Evolutionary conservation across 2,329 filamentous ascomycete species (phyloP), one percentile per base, ranked within the genome.

Genomic region (Monosporascus cannonballus): DNA sequence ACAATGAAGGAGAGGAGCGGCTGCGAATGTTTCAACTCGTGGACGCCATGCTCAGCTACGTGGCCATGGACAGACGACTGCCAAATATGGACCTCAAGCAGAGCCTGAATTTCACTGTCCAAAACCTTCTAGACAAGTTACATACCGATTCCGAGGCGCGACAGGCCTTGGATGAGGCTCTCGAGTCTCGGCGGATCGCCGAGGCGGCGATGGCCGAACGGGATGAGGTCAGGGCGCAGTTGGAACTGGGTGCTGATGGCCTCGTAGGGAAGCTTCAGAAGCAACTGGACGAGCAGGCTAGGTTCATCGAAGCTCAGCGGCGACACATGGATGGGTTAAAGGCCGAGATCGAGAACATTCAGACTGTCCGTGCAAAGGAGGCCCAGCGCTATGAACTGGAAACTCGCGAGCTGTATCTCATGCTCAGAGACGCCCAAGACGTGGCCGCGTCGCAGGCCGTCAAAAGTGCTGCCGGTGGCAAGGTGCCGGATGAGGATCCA

Each of bases 71-170:
- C 71, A 84, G 94, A 66, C 83, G 94, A 58, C 73, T 97, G 59
- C 94, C 94, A 39, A 93, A 99, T 71, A 93, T 97, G 85, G 94
- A 99, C 69, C 81, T 99, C 54, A 96, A 96, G 75, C 93, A 97
- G 70, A 96, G 91, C 66, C 81, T 99, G 59, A 96, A 96, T 69
- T 97, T 97, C 65, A 96, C 93, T 0, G 94, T 99, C 9, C 94
- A 97, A 73, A 96, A 84, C 69, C 78, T 99, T 61, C 78, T 99
- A 57, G 94, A 97, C 74, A 96, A 95, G 73, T 78, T 99, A 50
- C 94, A 97, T 67, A 97, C 94, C 2, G 94, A 99, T 72, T 92
- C 90, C 0, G 94, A 99, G 71, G 93, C 94, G 48, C 83, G 93
- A 20, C 90, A 93, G 71, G 91, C 91, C 24, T 85, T 90, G 54